Conservation (phyloP, 1,284 basidiomycete species). For the Ceratobasidium papillatum region DNA sequence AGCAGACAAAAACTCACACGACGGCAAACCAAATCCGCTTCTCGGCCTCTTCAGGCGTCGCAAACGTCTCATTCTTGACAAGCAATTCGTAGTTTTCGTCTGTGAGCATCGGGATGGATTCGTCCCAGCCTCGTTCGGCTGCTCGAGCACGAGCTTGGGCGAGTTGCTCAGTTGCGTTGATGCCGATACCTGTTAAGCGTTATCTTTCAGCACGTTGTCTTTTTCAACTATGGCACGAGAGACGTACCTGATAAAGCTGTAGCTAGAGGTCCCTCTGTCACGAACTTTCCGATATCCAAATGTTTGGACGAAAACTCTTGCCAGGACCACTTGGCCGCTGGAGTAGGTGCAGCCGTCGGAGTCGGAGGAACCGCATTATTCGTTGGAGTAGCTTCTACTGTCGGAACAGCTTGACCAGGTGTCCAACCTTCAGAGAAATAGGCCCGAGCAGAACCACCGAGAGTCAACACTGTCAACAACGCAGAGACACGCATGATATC, state of each 20-base stretch:
- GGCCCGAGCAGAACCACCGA: conserved; percentile 54
- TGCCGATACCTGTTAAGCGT: conserved; percentile 53
- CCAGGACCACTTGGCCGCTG: conserved; percentile 38
- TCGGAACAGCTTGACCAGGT: conserved; percentile 66
- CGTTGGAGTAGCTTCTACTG: conserved; percentile 48
- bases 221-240: background rate
- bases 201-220: conserved; percentile 2
- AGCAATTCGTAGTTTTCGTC: conserved; percentile 75
- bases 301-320: conserved; percentile 43
- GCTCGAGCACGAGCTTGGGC: conserved; percentile 54
- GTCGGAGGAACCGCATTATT: conserved; percentile 46
- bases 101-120: conserved; percentile 73
- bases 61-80: conserved; percentile 70
- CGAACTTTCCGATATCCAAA: conserved; percentile 60
- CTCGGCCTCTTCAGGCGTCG: conserved; percentile 66
- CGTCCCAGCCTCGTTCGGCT: conserved; percentile 66
- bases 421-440: conserved; percentile 82
- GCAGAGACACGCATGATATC: conserved; percentile 15
- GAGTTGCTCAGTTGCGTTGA: conserved; percentile 72
- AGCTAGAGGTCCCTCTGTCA: conserved; percentile 62
- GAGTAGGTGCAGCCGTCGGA: conserved; percentile 45
- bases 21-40: conserved; percentile 74
- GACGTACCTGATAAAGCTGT: conserved; percentile 55
- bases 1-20: conserved; percentile 61
- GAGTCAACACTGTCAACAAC: conserved; percentile 47